Evolutionary conservation across 2,329 filamentous ascomycete genomes (phyloP).

Genomic region (Botryotinia globosa): DNA sequence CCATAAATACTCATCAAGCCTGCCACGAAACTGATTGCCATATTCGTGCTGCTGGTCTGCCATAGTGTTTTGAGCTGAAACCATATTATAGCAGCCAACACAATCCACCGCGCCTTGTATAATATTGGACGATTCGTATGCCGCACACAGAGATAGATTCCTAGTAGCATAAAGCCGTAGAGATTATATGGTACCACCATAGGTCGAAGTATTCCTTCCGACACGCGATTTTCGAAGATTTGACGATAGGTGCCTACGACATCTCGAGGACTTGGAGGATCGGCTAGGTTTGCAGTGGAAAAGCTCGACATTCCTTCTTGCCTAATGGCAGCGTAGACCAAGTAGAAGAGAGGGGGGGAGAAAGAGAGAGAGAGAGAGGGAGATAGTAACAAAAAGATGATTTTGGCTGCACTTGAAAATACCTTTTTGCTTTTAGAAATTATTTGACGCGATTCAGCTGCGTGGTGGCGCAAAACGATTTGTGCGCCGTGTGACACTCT

Average conservation of each 20-base stretch:
- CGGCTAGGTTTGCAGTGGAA: neutral
- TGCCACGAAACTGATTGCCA: slow-evolving; percentile 49
- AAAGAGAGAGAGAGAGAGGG: neutral
- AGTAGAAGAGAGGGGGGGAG: neutral
- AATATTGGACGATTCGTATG: slow-evolving; percentile 51
- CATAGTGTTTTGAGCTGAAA: slow-evolving; percentile 47
- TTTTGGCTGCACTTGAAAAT: neutral
- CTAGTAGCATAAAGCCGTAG: slow-evolving; percentile 47
- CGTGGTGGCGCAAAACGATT: neutral
- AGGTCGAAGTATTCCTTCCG: slow-evolving; percentile 45
- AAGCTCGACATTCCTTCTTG: slow-evolving; percentile 11
- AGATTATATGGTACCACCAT: slow-evolving; percentile 54
- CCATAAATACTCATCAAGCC: slow-evolving; percentile 53
- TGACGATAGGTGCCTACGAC: slow-evolving; percentile 40
- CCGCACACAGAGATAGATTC: slow-evolving; percentile 55
- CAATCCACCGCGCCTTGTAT: slow-evolving; percentile 49
- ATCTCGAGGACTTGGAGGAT: slow-evolving; percentile 27
- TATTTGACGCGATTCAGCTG: neutral
- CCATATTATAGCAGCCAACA: slow-evolving; percentile 45
- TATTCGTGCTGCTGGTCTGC: slow-evolving; percentile 49
- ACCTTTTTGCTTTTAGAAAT: neutral
- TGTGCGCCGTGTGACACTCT: neutral
- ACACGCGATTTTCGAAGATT: slow-evolving; percentile 41
- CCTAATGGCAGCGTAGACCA: neutral
- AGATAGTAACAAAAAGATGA: neutral